Percentiles rank a stretch among this genome's conserved stretches.
Evolutionary conservation across 768 basidiomycete genomes (phyloP).

Genomic region (Tulasnella calospora): DNA sequence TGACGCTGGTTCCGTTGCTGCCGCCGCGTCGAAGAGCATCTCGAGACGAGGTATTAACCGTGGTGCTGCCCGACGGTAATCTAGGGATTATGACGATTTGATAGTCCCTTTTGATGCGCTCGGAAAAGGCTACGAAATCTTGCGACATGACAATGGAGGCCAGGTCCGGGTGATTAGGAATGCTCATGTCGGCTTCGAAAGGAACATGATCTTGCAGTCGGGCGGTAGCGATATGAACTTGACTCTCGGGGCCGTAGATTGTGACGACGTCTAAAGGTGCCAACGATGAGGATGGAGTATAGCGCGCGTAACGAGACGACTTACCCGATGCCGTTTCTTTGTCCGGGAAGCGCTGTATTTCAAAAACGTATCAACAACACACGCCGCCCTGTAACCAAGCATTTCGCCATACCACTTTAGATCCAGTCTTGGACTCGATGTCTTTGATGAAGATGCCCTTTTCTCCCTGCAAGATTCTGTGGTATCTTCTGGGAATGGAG

Average conservation of each 20-base stretch:
- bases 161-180: conserved; percentile 78
- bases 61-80: conserved; percentile 32
- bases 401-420: conserved; percentile 48
- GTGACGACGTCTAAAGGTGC: conserved; percentile 66
- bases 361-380: not conserved
- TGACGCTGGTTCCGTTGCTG: conserved; percentile 52
- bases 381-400: not conserved
- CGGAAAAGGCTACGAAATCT: conserved; percentile 83
- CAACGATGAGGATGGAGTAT: conserved; percentile 23
- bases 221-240: conserved; percentile 92
- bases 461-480: conserved; percentile 90
- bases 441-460: conserved; percentile 96
- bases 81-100: conserved; percentile 72
- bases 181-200: conserved; percentile 90
- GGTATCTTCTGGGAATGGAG: conserved; percentile 89
- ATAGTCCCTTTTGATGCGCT: conserved; percentile 87
- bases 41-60: not conserved
- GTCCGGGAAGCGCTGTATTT: conserved; percentile 64
- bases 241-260: conserved; percentile 96
- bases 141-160: conserved; percentile 64
- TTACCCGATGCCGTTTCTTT: conserved; percentile 74
- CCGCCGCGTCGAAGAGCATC: conserved; percentile 49
- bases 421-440: conserved; percentile 95
- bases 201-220: conserved; percentile 97
- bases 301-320: not conserved